Evolutionary conservation across 352 stramenopile genomes (phyloP), one percentile per base, ranked within the genome.

Genomic region (Phytophthora parvispora): DNA sequence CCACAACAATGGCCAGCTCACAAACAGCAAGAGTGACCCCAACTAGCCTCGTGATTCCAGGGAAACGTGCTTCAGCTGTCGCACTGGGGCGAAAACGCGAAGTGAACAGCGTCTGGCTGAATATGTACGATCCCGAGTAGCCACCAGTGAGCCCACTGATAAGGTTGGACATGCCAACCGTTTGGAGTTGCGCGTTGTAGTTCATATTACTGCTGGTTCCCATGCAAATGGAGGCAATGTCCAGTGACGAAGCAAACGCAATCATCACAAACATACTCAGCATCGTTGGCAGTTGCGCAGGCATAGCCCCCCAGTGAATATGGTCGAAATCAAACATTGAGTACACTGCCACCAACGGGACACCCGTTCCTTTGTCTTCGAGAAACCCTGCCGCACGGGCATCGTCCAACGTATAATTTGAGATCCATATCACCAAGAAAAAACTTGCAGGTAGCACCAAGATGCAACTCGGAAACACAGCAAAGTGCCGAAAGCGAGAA

Each of bases 261-360:
- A 99, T 96, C 32, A 99, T 95, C 65, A 99, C 92, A 25, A 98
- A 95, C 96, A 99, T 99, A 38, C 83, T 93, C n/a, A 96, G 40
- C 63, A 94, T 80, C 29, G 85, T 90, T 8, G 84, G 75, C 8
- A 97, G 28, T 58, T 94, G 75, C 29, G 63, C 72, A 36, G 85
- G 83, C 71, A 97, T 92, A 32, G 77, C 89, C 20, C 76, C 48
- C 90, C 89, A 97, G 53, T 96, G 81, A 16, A 97, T 81, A 13
- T 83, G 60, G n/a, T 68, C 70, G 40, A 94, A 86, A 32, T 90
- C 69, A 67, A 96, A 95, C 31, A 97, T 74, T 24, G 58, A 74
- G 57, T 92, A 93, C 10, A 87, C 79, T 43, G 82, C 72, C 22
- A 62, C 31, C 16, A 90, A 45, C 10, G 68, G 72, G 25, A 86